Evolutionary conservation across 2,329 filamentous ascomycete genomes (phyloP).

Genomic region (Aspergillus costaricaensis): DNA sequence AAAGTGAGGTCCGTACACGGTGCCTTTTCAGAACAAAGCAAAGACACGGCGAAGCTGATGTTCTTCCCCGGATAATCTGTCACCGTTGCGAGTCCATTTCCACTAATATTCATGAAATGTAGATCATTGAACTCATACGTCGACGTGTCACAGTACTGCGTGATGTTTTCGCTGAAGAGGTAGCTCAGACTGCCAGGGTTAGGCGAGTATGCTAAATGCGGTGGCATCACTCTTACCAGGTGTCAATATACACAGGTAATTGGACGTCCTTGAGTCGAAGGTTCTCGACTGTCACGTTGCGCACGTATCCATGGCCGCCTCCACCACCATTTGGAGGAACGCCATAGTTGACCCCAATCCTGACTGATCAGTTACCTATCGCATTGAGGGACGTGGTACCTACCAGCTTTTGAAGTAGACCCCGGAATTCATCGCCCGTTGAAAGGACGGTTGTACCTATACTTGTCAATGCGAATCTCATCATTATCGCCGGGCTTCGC

Average conservation of each 20-base stretch:
- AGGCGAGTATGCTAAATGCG: not conserved
- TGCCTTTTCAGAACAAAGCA: not conserved
- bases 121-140: not conserved
- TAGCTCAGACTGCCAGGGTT: not conserved
- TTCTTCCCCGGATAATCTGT: not conserved
- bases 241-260: not conserved
- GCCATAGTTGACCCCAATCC: not conserved
- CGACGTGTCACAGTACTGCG: not conserved
- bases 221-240: not conserved
- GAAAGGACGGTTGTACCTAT: not conserved
- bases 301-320: not conserved
- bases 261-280: not conserved
- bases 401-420: not conserved
- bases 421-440: not conserved
- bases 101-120: not conserved
- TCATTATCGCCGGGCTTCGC: not conserved
- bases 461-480: not conserved
- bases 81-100: not conserved
- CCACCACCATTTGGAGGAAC: not conserved
- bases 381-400: not conserved
- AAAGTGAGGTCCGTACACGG: not conserved
- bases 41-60: not conserved
- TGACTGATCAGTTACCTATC: not conserved
- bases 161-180: not conserved
- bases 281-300: not conserved